Evolutionary conservation across 495 filamentous ascomycete genomes (phyloP).

Genomic region (Tuber umbilicatum): DNA sequence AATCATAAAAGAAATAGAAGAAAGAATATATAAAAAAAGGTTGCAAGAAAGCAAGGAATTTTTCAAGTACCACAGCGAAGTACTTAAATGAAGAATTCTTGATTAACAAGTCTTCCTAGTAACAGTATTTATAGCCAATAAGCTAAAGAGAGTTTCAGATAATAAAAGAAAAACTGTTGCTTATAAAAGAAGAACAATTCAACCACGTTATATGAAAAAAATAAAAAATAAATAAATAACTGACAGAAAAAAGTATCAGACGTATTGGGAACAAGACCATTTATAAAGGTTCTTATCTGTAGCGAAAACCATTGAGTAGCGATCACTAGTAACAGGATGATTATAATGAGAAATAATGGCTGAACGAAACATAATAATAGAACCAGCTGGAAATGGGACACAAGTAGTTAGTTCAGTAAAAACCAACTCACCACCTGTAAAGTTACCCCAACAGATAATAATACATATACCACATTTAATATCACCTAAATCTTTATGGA

Average conservation of each 20-base stretch:
- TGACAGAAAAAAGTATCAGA: neutral
- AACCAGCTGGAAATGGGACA: neutral
- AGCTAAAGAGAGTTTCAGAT: no score
- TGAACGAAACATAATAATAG: neutral
- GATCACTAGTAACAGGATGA: neutral
- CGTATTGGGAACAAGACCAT: neutral
- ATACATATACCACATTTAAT: slow-evolving; percentile 1
- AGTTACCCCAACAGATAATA: neutral
- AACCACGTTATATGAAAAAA: no score
- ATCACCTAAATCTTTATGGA: neutral
- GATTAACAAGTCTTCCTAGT: no score
- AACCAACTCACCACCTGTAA: neutral
- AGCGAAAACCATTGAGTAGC: neutral
- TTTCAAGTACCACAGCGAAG: no score
- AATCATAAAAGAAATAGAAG: no score
- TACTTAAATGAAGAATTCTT: no score
- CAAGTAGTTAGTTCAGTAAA: neutral
- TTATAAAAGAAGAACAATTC: no score
- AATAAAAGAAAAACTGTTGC: no score
- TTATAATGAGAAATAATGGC: slow-evolving; percentile 4
- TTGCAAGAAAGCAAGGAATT: no score
- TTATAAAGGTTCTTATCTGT: neutral
- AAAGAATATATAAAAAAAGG: no score
- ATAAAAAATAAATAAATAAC: no score
- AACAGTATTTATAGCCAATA: no score